Percentiles rank a stretch among this genome's conserved stretches.
These are phyloP conservation scores for Diospyros kaki DNA, from an alignment of 148 eudicot genomes.

Conservation along the genomic window DNA sequence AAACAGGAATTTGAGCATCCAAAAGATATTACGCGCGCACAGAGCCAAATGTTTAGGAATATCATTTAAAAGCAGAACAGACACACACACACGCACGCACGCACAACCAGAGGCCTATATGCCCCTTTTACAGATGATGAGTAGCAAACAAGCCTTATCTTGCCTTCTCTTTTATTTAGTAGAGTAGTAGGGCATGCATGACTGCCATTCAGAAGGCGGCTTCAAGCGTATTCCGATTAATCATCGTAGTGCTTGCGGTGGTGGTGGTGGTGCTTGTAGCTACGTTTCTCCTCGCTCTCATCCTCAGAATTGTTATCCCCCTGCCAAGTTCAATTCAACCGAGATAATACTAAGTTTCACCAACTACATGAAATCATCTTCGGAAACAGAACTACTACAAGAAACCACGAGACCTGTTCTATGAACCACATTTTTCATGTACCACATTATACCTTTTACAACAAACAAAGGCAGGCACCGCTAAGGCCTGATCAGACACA, in stretches of 20 bases:
- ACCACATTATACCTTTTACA: too few relatives aligned
- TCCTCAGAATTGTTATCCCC: constrained; percentile 35
- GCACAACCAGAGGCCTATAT: too few relatives aligned
- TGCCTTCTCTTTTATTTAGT: not conserved
- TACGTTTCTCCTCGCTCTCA: constrained; percentile 24
- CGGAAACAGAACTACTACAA: too few relatives aligned
- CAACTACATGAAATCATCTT: not conserved
- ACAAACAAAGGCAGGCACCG: too few relatives aligned
- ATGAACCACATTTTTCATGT: too few relatives aligned
- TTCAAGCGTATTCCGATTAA: constrained; percentile 12
- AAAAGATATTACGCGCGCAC: too few relatives aligned
- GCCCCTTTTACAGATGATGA: not conserved
- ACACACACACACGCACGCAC: too few relatives aligned
- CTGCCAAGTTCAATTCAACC: constrained; percentile 16
- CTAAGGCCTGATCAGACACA: too few relatives aligned
- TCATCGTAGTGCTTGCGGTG: constrained; percentile 38
- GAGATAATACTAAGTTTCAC: not conserved
- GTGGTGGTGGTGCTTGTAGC: constrained; percentile 20
- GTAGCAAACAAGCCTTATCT: not conserved
- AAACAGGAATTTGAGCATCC: too few relatives aligned
- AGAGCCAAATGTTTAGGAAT: too few relatives aligned
- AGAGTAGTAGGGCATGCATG: not conserved
- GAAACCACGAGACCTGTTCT: too few relatives aligned
- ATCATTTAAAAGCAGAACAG: too few relatives aligned
- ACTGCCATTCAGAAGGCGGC: not conserved